Percentiles rank a stretch among this genome's conserved stretches.
Evolutionary conservation across 257 asterid genomes (phyloP).

Genomic region (Cordia subcordata): DNA sequence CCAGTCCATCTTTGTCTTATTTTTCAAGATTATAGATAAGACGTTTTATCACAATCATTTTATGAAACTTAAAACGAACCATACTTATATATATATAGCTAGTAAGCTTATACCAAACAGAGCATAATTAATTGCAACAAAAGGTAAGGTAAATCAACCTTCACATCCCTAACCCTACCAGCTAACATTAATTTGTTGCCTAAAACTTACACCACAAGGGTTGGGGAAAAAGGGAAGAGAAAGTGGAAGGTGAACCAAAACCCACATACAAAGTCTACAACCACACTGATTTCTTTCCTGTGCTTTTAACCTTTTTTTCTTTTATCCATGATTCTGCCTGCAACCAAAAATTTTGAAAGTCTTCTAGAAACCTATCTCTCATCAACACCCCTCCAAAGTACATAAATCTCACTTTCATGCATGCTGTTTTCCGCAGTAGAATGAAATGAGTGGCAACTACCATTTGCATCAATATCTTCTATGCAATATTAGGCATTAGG

Average conservation of each 20-base stretch:
- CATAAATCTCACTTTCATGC: slow-evolving; percentile 10
- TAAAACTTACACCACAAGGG: slow-evolving; percentile 42
- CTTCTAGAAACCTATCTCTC: slow-evolving; percentile 94
- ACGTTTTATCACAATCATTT: too few relatives aligned
- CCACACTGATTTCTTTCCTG: slow-evolving; percentile 42
- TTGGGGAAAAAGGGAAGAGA: slow-evolving; percentile 29
- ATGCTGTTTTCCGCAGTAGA: slow-evolving; percentile 31
- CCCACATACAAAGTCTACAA: slow-evolving; percentile 63
- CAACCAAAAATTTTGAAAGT: slow-evolving; percentile 38
- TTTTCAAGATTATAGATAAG: too few relatives aligned
- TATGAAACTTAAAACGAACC: too few relatives aligned
- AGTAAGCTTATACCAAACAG: too few relatives aligned
- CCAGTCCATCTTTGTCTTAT: too few relatives aligned
- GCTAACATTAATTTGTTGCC: too few relatives aligned
- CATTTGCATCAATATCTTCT: too few relatives aligned
- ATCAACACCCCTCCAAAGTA: slow-evolving; percentile 4
- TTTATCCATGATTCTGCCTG: slow-evolving; percentile 17
- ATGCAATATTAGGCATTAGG: background rate
- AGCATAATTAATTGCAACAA: slow-evolving; percentile 12
- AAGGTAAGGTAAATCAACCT: slow-evolving; percentile 9
- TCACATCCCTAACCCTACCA: slow-evolving; percentile 19
- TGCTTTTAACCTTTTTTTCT: slow-evolving; percentile 7
- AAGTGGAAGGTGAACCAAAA: slow-evolving; percentile 54
- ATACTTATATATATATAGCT: too few relatives aligned
- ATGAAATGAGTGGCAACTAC: slow-evolving; percentile 32